Base-by-base conservation (phyloP, 176 grass and related monocot species). In the Avena eriantha region DNA sequence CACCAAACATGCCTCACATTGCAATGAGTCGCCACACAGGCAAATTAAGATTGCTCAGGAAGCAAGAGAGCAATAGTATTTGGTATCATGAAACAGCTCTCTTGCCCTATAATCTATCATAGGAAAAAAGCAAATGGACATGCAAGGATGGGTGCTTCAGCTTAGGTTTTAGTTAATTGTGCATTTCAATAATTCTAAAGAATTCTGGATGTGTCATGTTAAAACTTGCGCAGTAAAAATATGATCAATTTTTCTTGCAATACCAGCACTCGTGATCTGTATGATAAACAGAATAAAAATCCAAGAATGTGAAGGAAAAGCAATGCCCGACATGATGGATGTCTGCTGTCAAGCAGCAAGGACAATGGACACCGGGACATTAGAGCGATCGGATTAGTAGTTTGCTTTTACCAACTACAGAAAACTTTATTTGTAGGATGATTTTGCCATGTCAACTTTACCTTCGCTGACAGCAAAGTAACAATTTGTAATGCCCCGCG, bases 31-130 rank as follows among this genome's bases (percentile, higher is more conserved):
- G 64, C 35, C 56, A 13, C 17, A 84, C 70, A 33, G 13, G 57
- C 41, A 83, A 67, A 84, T 13, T 56, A 68, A 45, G 74, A 59
- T 84, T 87, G 75, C 57, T 84, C 26, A 8, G 51, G 56, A 68
- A 74, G 73, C 80, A 80, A 66, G 89, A 8, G 26, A 87, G 46
- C 47, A 49, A 73, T 22, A 71, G 64, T 33, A 78, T 21, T 34
- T 49, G 22, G 23, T n/a, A 66, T 80, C 53, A 68, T 74, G 48
- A 34, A 79, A 57, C 50, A 22, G 4, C 8, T 35, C 15, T 24
- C 35, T 63, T 23, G 34, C 56, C 57, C 47, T 72, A 33, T 56
- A 69, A 64, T 46, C 23, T 23, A 79, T 72, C n/a, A n/a, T 73
- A 13, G 45, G 39, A 41, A 45, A 14, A 43, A 70, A 46, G 4